phyloP scores from a whole-genome alignment of 2,329 filamentous ascomycete species.

The Colletotrichum echinochloae region DNA sequence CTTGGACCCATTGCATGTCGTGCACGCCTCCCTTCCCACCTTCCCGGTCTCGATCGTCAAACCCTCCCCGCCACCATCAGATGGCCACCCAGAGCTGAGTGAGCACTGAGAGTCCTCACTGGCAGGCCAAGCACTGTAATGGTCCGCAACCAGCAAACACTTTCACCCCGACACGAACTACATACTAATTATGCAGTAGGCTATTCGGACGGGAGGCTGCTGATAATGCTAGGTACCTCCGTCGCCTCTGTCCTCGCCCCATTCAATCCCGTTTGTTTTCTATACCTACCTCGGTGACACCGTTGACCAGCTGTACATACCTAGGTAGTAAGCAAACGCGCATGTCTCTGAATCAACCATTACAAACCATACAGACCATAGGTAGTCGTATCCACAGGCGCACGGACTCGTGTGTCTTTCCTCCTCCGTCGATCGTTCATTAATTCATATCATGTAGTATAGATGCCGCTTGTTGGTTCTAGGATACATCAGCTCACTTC shows the following conservation, averaged over 20 bases:
- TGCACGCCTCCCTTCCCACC: neutral
- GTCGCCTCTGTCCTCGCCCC: neutral
- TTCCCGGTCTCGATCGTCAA: neutral
- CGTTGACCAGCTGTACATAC: conserved; percentile 10
- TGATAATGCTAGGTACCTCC: conserved; percentile 8
- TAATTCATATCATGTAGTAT: neutral
- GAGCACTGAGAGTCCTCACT: neutral
- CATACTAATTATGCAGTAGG: too few species aligned
- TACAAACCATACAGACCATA: neutral
- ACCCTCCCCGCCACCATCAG: neutral
- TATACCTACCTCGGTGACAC: neutral
- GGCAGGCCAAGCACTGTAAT: neutral
- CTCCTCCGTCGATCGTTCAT: conserved; percentile 1
- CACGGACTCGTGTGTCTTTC: conserved; percentile 8
- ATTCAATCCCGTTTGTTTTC: neutral
- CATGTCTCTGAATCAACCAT: conserved; percentile 3
- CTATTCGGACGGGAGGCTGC: conserved; percentile 19
- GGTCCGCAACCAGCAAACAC: neutral
- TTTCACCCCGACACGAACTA: neutral
- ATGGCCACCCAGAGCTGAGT: neutral
- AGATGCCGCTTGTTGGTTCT: neutral
- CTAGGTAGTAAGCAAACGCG: conserved; percentile 14
- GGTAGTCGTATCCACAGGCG: too few species aligned
- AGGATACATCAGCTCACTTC: conserved; percentile 34
- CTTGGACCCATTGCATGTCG: neutral